Base-by-base conservation (phyloP, 257 asterid species). In the Fraxinus anomala region DNA sequence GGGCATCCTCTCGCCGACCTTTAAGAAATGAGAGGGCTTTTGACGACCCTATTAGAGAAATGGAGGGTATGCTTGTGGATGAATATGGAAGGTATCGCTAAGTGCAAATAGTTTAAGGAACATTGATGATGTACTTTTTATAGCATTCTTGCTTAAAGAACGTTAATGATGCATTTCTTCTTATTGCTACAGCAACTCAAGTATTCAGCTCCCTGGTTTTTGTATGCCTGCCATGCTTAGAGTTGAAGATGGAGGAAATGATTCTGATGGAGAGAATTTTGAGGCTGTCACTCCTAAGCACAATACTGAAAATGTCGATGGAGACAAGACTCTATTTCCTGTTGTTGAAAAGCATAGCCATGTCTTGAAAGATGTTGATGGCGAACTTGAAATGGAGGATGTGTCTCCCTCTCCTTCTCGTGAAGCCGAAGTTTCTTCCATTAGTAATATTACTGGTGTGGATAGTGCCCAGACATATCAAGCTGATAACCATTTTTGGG, bases 351-450 rank as follows among this genome's bases (percentile, higher is more conserved):
- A 92, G 87, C 95, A 88, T 80, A 83, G 91, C 75, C 96, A 81
- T 87, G 89, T 94, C 77, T 80, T 94, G 87, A 96, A 94, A 85
- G 98, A 92, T 81, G 97, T 92, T 23, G 98, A 94, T 49, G 98
- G 97, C 44, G 98, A 94, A 80, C 96, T 94, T 80, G 98, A 94
- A 87, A 94, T 94, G 98, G 98, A 94, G 84, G 98, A 94, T 82
- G 94, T 94, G 82, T 89, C 96, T 78, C 97, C 98, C 34, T 79
- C 85, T 78, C 97, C 98, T 30, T 79, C 85, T 75, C 85, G 87
- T 75, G 92, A 86, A 63, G 86, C 80, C 31, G 89, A 83, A 78
- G 84, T 74, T 77, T 73, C 89, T 81, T 83, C 90, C 73, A 78
- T 83, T 17, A 78, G 87, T 80, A 79, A 82, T 70, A 47, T 73